Base-by-base conservation (phyloP, 148 eudicot species). In the Fagopyrum homotropicum region DNA sequence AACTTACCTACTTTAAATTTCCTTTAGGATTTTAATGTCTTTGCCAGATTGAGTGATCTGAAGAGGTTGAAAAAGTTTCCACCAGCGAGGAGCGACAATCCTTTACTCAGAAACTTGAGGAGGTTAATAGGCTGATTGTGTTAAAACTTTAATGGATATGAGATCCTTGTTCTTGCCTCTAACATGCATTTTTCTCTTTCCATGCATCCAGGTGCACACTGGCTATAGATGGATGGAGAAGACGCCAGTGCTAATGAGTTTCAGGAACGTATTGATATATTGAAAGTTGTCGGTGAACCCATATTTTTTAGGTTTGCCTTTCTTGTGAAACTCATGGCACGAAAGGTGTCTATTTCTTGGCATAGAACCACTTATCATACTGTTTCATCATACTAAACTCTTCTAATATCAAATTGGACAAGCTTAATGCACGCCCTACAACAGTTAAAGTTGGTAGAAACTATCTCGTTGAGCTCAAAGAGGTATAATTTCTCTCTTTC, bases 211-310 rank as follows among this genome's bases (percentile, higher is more conserved):
- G 40, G 69, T 63, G 35, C 35, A 63, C 8, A 66, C 8, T 66
- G 15, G 45, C 8, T 30, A 16, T 30, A 66, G 6, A 30, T 29
- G 71, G 71, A 66, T 66, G 71, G 71, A 7, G 71, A 66, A 66
- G 71, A 66, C 35, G 71, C 71, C 68, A 82, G 86, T 60, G 97
- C 91, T 45, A 73, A 79, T 73, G 91, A 92, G 77, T 95, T 95
- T 82, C 86, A 92, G 84, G 88, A 90, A 75, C 96, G 85, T 19
- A 80, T 92, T 14, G 88, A 95, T 81, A 84, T 43, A 74, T 80
- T 95, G 79, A 95, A 90, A 84, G 82, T 94, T 66, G 11, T 30
- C 10, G 71, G 71, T 66, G 71, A 66, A 44, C 71, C 71, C 45
- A 10, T 66, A 30, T 66, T 66, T 66, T 66, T 66, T 45, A 19